Evolutionary conservation across 2,329 filamentous ascomycete species (phyloP).

Genomic region (Trichophyton simii): DNA sequence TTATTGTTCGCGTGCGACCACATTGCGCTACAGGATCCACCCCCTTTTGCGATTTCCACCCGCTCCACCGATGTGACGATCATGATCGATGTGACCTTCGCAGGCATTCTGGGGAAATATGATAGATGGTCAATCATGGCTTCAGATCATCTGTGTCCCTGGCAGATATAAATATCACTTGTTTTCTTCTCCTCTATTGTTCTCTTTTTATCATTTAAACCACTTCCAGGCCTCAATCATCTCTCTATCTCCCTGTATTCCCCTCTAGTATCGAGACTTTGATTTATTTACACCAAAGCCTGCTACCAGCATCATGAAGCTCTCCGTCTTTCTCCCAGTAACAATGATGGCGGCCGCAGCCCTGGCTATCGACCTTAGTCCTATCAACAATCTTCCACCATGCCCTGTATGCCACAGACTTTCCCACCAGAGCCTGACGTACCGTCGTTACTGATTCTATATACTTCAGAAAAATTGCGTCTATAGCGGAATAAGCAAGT

Average conservation of each 20-base stretch:
- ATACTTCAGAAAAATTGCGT: slow-evolving; percentile 9
- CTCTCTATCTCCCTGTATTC: too few relatives aligned
- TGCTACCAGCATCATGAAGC: neutral
- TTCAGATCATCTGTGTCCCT: neutral
- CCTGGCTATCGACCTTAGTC: slow-evolving; percentile 3
- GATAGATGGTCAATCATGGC: neutral
- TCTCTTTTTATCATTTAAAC: too few relatives aligned
- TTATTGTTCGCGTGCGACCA: neutral
- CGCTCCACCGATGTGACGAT: neutral
- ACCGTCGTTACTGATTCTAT: neutral
- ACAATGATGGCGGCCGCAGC: neutral
- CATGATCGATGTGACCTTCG: neutral
- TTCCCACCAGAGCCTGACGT: neutral
- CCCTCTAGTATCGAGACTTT: neutral
- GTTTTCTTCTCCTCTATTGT: neutral
- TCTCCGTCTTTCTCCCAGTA: neutral
- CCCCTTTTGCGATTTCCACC: neutral
- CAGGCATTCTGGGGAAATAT: neutral
- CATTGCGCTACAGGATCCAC: too few relatives aligned
- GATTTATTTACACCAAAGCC: neutral
- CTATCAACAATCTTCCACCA: slow-evolving; percentile 5
- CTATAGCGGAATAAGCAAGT: slow-evolving; percentile 5
- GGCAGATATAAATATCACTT: neutral
- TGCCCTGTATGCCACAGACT: neutral
- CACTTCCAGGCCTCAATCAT: too few relatives aligned